Evolutionary conservation across 495 filamentous ascomycete genomes (phyloP).

Genomic region (Penicillium bovifimosum): DNA sequence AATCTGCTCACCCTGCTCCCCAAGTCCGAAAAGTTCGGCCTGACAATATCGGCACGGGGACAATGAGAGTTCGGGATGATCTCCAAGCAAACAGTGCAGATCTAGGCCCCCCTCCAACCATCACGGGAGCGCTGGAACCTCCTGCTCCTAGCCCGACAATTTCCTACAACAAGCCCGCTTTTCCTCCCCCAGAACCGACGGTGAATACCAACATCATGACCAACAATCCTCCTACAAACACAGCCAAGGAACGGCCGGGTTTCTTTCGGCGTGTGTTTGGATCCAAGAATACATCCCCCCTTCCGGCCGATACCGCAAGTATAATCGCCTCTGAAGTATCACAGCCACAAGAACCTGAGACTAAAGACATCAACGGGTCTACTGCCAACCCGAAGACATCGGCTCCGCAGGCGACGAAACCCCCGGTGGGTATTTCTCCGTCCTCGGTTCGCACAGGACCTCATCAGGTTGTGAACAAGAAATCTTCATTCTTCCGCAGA

Average conservation of each 20-base stretch:
- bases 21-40: slow-evolving; percentile 28
- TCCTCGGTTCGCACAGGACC: slow-evolving; percentile 39
- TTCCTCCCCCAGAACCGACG: slow-evolving; percentile 29
- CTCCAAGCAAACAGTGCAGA: slow-evolving; percentile 16
- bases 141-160: slow-evolving; percentile 51
- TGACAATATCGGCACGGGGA: slow-evolving; percentile 37
- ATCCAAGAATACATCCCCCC: slow-evolving; percentile 32
- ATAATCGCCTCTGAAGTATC: slow-evolving; percentile 18
- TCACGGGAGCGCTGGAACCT: slow-evolving; percentile 32
- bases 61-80: slow-evolving; percentile 29
- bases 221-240: not conserved
- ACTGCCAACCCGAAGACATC: slow-evolving; percentile 18
- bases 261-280: slow-evolving; percentile 93
- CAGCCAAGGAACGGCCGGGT: slow-evolving; percentile 68
- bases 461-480: slow-evolving; percentile 71
- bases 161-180: slow-evolving; percentile 44
- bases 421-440: slow-evolving; percentile 21
- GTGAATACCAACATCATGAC: slow-evolving; percentile 14
- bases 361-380: slow-evolving; percentile 18
- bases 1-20: slow-evolving; percentile 55
- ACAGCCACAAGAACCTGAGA: slow-evolving; percentile 26
- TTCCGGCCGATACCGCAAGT: slow-evolving; percentile 15
- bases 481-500: slow-evolving; percentile 88
- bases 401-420: slow-evolving; percentile 24
- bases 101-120: slow-evolving; percentile 28